Evolutionary conservation across 2,329 filamentous ascomycete species (phyloP).

Genomic region (Alternaria postmessia): DNA sequence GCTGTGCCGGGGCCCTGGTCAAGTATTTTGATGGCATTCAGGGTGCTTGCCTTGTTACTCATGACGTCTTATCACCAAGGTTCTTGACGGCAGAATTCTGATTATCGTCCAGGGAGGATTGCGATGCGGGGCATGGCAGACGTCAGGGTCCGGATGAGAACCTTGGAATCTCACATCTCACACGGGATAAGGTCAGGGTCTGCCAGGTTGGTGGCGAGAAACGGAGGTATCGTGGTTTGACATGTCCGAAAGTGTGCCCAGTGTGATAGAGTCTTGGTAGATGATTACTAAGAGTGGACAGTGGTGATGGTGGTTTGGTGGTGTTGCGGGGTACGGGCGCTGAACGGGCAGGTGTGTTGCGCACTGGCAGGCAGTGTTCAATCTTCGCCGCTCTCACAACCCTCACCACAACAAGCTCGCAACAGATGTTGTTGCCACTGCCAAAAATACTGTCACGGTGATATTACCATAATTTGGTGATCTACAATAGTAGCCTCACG

Average conservation of each 20-base stretch:
- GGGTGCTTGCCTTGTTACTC: not conserved
- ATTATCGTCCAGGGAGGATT: constrained; percentile 1
- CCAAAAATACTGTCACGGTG: constrained; percentile 3
- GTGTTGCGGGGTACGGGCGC: constrained; percentile 15
- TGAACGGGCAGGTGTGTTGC: not conserved
- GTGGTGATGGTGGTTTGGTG: constrained; percentile 3
- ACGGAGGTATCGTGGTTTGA: not conserved
- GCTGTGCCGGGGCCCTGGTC: constrained; percentile 2
- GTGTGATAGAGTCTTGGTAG: not conserved
- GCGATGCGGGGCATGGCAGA: constrained; percentile 19
- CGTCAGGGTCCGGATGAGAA: constrained; percentile 11
- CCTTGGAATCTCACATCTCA: constrained; percentile 4
- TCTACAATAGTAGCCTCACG: constrained; percentile 10
- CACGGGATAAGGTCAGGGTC: constrained; percentile 1
- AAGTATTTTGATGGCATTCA: not conserved
- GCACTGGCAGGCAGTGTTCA: not conserved
- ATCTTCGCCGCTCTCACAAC: not conserved
- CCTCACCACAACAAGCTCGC: not conserved
- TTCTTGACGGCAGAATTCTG: constrained; percentile 5
- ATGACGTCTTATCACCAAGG: constrained; percentile 9
- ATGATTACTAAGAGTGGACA: not conserved
- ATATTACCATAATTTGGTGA: not conserved
- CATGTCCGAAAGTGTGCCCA: not conserved
- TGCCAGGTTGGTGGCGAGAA: not conserved
- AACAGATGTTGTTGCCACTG: constrained; percentile 2